A percentile compares a stretch with the other conserved stretches of the same genome.
Conservation (phyloP, 768 basidiomycete species). For the Suillus occidentalis region DNA sequence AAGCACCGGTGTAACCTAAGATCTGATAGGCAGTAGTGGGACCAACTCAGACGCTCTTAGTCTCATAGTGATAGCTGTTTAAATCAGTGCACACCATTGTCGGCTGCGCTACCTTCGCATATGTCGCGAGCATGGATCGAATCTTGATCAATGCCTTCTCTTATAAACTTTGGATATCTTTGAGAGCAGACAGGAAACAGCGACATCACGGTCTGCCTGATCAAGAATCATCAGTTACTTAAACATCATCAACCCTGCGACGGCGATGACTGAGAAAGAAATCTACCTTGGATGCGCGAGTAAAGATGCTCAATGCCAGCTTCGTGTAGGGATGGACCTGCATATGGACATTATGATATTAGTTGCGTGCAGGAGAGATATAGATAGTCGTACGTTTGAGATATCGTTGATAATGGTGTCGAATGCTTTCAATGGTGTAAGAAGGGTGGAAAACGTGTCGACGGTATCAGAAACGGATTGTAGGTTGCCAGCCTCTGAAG, state of each 20-base stretch:
- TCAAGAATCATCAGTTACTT: background rate
- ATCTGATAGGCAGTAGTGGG: too few relatives aligned
- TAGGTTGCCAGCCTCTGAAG: background rate
- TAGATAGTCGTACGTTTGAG: background rate
- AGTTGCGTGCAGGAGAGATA: background rate
- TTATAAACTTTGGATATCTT: background rate
- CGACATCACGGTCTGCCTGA: background rate
- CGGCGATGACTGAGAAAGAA: too few relatives aligned
- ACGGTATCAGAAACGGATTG: background rate
- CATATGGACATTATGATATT: background rate
- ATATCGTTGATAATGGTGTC: background rate
- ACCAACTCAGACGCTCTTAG: too few relatives aligned
- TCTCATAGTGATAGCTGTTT: too few relatives aligned
- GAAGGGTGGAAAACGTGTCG: background rate
- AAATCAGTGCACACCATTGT: slow-evolving; percentile 13
- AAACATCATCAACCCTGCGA: background rate
- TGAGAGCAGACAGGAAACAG: background rate
- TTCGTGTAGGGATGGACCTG: background rate
- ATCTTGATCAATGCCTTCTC: background rate
- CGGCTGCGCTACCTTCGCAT: slow-evolving; percentile 10
- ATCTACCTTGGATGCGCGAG: background rate
- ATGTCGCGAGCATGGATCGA: background rate
- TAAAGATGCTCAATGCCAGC: background rate
- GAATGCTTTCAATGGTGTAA: background rate
- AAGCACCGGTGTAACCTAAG: too few relatives aligned